Evolutionary conservation across 2,329 filamentous ascomycete species (phyloP), one percentile per base, ranked within the genome.

Genomic region (Calonectria montana): DNA sequence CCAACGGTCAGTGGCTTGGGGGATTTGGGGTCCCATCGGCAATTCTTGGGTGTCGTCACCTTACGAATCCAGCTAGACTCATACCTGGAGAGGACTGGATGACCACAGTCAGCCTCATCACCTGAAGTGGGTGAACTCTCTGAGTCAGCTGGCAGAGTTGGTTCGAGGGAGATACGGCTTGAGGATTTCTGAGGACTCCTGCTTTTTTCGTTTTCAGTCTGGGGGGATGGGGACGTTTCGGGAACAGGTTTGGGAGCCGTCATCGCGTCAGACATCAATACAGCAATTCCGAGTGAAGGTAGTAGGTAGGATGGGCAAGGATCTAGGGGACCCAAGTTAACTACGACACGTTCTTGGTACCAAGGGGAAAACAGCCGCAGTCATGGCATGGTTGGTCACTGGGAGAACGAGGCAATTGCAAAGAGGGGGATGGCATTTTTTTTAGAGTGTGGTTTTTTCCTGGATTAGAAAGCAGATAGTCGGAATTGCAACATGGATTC

Each of bases 1-100:
- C 86, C 84, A 76, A 94, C 84, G 1, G 90, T 92, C 81, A 96
- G 94, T 37, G 87, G 85, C 0, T 92, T 92, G 9, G 94, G 93
- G 67, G 89, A 87, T 0, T 89, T 81, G 0, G 91, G 88, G 75
- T 94, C 87, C 84, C 92, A 96, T 55, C 93, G 90, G 80, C 93
- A 94, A 75, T 89, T 87, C 65, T 86, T 86, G 0, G 93, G 94
- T 41, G 89, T 91, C 88, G 75, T 53, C 27, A 74, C 9, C 18
- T 78, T 75, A 23, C 71, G 75, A 63, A 78, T 25, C 66, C 73
- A 74, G 23, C 75, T 76, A 2, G 73, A 69, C 13, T 77, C 74
- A 35, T 81, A 80, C n/a, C 73, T 78, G 43, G 71, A 67, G 67
- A 65, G 71, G 9, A 50, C 35, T 15, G 67, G 62, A 31, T 21